These are phyloP conservation scores for Madurella mycetomatis DNA, from an alignment of 2,329 filamentous ascomycete genomes.

Conservation along the genomic window DNA sequence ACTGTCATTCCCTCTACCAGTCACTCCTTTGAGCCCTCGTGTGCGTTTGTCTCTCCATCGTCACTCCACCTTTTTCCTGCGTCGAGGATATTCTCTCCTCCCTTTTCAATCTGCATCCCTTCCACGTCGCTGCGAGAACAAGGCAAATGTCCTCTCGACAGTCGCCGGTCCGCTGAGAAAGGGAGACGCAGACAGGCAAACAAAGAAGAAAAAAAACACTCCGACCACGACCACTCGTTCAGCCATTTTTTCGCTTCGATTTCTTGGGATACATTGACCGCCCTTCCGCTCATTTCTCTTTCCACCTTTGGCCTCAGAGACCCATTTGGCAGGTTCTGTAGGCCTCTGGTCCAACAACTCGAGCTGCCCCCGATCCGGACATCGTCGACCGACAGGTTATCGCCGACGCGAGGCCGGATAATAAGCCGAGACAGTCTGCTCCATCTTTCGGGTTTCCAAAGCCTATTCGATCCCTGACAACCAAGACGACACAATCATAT, in stretches of 20 bases:
- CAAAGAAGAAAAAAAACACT: background rate
- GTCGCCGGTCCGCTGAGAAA: conserved; percentile 21
- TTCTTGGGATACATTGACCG: background rate
- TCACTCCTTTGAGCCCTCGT: conserved; percentile 23
- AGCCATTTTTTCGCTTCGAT: conserved; percentile 14
- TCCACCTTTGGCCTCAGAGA: conserved; percentile 3
- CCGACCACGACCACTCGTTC: conserved; percentile 16
- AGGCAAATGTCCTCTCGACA: conserved; percentile 22
- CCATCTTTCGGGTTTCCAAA: background rate
- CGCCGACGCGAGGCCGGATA: background rate
- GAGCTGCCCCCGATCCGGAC: background rate
- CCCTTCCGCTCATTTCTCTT: background rate
- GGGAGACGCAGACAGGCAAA: conserved; percentile 14
- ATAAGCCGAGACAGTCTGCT: background rate
- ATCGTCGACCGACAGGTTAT: background rate
- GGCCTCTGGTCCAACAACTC: conserved; percentile 15
- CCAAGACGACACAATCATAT: background rate
- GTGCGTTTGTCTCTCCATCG: conserved; percentile 16
- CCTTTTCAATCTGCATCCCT: conserved; percentile 10
- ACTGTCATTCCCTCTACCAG: conserved; percentile 22
- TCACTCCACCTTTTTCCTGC: conserved; percentile 17
- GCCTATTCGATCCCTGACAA: background rate
- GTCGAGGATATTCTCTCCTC: conserved; percentile 5
- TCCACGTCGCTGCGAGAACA: conserved; percentile 17
- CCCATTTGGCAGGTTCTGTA: conserved; percentile 20